phyloP scores from a whole-genome alignment of 805 yeast species.

The Peterozyma toletana region DNA sequence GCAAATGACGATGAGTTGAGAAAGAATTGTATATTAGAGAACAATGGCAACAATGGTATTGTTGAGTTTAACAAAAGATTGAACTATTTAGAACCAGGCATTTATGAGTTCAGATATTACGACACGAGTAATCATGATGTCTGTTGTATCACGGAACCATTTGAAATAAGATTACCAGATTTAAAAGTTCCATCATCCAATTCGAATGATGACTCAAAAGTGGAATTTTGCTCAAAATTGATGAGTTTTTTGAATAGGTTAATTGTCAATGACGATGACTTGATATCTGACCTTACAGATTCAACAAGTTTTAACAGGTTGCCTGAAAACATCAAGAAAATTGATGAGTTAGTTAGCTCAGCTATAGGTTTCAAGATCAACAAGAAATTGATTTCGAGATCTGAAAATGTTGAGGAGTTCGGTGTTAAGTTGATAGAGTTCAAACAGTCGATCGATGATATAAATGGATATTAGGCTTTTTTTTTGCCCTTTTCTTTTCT shows the following conservation, averaged over 20 bases:
- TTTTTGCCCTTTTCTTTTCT: no score
- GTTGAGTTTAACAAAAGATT: constrained; percentile 40
- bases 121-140: constrained; percentile 62
- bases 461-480: no score
- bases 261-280: neutral
- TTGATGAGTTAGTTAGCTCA: neutral
- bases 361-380: neutral
- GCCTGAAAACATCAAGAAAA: neutral
- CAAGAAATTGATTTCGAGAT: neutral
- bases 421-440: neutral
- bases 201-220: neutral
- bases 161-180: constrained; percentile 43
- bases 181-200: constrained; percentile 22
- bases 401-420: neutral
- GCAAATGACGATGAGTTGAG: constrained; percentile 14
- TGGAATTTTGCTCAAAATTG: neutral
- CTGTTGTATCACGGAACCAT: constrained; percentile 55
- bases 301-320: neutral
- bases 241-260: neutral
- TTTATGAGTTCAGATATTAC: constrained; percentile 71
- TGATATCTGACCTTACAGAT: neutral
- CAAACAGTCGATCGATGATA: neutral
- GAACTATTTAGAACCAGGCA: constrained; percentile 60
- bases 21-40: constrained; percentile 2
- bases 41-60: constrained; percentile 28